Evolutionary conservation across 306 rosid genomes (phyloP), one percentile per base, ranked within the genome.

Genomic region (Vigna mungo): DNA sequence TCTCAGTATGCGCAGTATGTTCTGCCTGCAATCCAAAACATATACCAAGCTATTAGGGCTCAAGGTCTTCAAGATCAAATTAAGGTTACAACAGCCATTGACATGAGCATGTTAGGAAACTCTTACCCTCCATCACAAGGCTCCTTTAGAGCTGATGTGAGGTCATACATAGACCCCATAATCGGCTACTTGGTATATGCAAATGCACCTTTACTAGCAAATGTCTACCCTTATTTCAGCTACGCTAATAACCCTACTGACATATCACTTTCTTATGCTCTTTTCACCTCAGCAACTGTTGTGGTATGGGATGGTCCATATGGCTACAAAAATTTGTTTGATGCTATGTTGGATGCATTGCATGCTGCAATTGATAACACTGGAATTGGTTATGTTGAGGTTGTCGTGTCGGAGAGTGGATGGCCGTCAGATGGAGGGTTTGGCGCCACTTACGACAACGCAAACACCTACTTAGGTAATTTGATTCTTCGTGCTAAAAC

Each of bases 321-420:
- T 10, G 85, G 80, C 0, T 90, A 90, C 58, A 83, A 84, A 39
- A 90, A 88, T 60, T 77, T 90, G 23, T 90, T 90, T 77, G 91
- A 90, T 72, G 96, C 92, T 5, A 82, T 90, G 80, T 17, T 90
- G 70, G 92, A 90, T 68, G 4, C 85, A 0, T 41, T 90, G 41
- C 83, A 85, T 62, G 87, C 93, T 3, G 87, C 91, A 0, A 69
- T 90, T 21, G 96, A 90, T 68, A 77, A 75, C 30, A 85, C 86
- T 0, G 27, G 81, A 21, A 90, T 88, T 8, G 91, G 86, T 41
- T 66, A 77, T 37, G 78, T 90, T 44, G 76, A 77, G 63, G 90
- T 88, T 25, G 93, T 90, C 3, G 91, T 90, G 3, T 87, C 93
- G 0, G 93, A 90, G 53, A 88, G 85, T 39, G 96, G 93, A 0